A percentile compares a stretch with the other conserved stretches of the same genome.
phyloP scores from a whole-genome alignment of 306 rosid genomes.

The Geum urbanum region DNA sequence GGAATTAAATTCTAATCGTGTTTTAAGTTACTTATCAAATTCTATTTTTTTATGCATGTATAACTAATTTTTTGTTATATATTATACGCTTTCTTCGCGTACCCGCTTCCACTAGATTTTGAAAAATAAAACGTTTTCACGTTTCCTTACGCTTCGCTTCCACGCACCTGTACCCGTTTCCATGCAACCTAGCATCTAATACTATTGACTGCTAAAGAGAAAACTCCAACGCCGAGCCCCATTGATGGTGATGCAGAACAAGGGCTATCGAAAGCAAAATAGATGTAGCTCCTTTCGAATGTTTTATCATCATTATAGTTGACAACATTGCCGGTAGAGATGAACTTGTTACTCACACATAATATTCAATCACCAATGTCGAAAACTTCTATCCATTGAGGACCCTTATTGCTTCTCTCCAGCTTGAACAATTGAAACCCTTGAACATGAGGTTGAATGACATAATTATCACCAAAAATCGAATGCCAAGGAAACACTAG shows the following conservation, averaged over 20 bases:
- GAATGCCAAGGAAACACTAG: no score
- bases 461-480: no score
- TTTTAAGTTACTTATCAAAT: no score
- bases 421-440: slow-evolving; percentile 1
- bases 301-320: neutral
- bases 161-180: no score
- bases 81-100: no score
- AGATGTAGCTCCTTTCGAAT: neutral
- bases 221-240: neutral
- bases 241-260: neutral
- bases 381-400: neutral
- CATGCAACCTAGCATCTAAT: no score
- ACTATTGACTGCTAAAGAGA: neutral
- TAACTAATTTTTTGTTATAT: no score
- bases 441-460: neutral
- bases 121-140: no score
- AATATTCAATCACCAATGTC: slow-evolving; percentile 1
- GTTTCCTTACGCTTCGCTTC: no score
- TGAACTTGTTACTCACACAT: neutral
- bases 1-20: no score
- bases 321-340: neutral
- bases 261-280: neutral
- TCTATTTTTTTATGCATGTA: no score
- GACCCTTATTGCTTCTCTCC: neutral
- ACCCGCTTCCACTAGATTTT: no score